A percentile compares a stretch with the other conserved stretches of the same genome.
Evolutionary conservation across 345 rosid species (phyloP).

Genomic region (Populus davidiana): DNA sequence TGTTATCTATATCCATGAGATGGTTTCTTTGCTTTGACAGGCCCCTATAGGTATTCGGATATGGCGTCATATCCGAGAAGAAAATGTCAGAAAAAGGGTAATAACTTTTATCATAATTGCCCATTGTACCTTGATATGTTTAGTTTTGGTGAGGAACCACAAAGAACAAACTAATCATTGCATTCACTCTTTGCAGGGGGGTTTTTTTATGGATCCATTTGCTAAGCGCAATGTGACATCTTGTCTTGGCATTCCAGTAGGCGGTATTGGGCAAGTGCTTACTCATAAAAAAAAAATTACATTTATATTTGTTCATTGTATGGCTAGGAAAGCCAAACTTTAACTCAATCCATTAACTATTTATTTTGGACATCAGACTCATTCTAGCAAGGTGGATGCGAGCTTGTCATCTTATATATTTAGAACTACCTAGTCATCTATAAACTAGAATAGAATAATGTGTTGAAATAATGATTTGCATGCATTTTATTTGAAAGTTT

Average conservation of each 20-base stretch:
- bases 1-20: constrained; percentile 1
- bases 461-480: not conserved
- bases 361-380: not conserved
- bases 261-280: constrained; percentile 74
- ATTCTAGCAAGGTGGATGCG: not conserved
- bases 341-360: not conserved
- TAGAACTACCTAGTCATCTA: not conserved
- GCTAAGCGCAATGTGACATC: constrained; percentile 49
- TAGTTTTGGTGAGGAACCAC: not conserved
- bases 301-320: not conserved
- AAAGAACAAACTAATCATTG: not conserved
- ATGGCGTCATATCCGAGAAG: constrained; percentile 53
- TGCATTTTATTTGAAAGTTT: not conserved
- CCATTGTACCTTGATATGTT: constrained; percentile 8
- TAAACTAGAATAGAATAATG: not conserved
- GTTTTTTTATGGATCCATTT: constrained; percentile 60
- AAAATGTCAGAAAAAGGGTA: constrained; percentile 67
- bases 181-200: constrained; percentile 35
- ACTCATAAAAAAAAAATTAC: not conserved
- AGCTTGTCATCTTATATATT: not conserved
- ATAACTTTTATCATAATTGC: not conserved
- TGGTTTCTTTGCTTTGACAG: constrained; percentile 36
- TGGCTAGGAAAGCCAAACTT: not conserved
- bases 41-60: constrained; percentile 83
- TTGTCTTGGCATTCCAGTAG: constrained; percentile 75